Evolutionary conservation across 805 yeast species (phyloP), one percentile per base, ranked within the genome.

Genomic region (Nakazawaea holstii): DNA sequence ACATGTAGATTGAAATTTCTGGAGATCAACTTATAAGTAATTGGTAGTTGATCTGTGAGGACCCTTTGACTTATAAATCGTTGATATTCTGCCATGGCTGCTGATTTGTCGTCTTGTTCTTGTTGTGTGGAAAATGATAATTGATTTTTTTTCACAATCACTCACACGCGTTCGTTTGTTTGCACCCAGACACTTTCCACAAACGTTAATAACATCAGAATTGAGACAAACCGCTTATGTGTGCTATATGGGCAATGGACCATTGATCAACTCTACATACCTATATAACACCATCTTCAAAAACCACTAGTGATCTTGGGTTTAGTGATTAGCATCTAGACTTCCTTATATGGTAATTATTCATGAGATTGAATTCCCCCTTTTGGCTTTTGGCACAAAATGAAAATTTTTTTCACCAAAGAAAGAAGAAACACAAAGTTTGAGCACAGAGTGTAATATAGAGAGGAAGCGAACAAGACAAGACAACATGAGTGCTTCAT

Each of bases 1-100:
- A 63, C 66, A 41, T 70, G 68, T 8, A 75, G 57, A n/a, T 59
- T 58, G 44, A 73, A 54, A 7, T 61, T 63, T 39, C 78, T 60
- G 4, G 79, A 62, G 7, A 74, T 60, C 7, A 68, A 57, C 41
- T 68, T 69, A 52, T 72, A 77, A 1, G 76, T 73, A 38, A 72
- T 69, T 24, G 46, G 46, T 10, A 17, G 36, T 7, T 38, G 7
- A 11, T 47, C 49, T 6, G 36, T 30, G 17, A 41, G 26, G 35
- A 47, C 42, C 27, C 43, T 37, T 7, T 41, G 17, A n/a, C 30
- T 38, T 4, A 47, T 37, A 17, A 11, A 47, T 15, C 43, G 20
- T 14, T 32, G 42, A 20, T 42, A 41, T 26, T 46, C 45, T 2
- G 39, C 27, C 35, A 27, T 42, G 5, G 14, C 33, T 27, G 39